Evolutionary conservation across 225 moss, liverwort and hornwort genomes (phyloP).

Genomic region (Antitrichia curtipendula): DNA sequence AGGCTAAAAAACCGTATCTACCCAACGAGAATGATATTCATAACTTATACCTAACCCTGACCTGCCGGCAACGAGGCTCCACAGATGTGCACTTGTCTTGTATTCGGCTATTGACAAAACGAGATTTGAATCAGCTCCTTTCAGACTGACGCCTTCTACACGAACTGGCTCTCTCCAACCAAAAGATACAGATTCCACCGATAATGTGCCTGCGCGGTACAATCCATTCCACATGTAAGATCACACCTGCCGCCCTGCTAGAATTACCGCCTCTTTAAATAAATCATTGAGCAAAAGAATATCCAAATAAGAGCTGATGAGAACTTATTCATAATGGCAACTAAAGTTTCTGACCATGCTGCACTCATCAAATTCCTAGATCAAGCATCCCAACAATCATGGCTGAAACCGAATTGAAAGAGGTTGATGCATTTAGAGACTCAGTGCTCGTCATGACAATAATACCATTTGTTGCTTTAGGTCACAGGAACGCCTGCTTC

Average conservation of each 20-base stretch:
- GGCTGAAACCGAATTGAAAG: not conserved
- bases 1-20: not conserved
- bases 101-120: constrained; percentile 42
- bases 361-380: not conserved
- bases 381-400: not conserved
- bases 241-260: not conserved
- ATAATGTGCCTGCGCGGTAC: constrained; percentile 33
- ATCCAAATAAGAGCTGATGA: not conserved
- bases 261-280: not conserved
- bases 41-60: constrained; percentile 58
- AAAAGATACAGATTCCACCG: constrained; percentile 49
- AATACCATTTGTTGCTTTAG: not conserved
- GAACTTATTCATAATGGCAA: not conserved
- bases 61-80: constrained; percentile 57
- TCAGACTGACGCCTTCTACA: constrained; percentile 39
- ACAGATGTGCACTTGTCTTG: constrained; percentile 56
- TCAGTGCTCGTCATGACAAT: not conserved
- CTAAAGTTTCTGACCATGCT: not conserved
- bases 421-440: not conserved
- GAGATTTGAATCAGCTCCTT: constrained; percentile 37
- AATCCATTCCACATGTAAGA: not conserved
- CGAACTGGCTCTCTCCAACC: constrained; percentile 55
- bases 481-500: not conserved
- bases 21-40: not conserved
- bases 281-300: not conserved